A percentile compares a stretch with the other conserved stretches of the same genome.
phyloP scores from a whole-genome alignment of 2,329 filamentous ascomycete species.

The Calonectria multiphialidica region DNA sequence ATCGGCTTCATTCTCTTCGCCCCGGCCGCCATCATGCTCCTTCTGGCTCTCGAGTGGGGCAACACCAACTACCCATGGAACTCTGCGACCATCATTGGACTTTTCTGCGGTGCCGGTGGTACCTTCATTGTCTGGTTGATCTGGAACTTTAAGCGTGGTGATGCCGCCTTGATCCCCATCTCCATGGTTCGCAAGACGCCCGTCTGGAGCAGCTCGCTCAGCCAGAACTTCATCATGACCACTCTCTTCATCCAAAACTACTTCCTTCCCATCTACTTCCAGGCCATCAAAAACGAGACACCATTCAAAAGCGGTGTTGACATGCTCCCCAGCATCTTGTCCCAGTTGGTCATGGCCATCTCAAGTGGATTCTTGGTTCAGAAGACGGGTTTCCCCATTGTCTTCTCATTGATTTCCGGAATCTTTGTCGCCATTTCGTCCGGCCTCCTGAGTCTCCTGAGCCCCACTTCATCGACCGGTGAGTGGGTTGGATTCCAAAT shows the following conservation, averaged over 20 bases:
- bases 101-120: slow-evolving; percentile 41
- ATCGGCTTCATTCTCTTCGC: slow-evolving; percentile 59
- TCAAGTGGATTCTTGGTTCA: neutral
- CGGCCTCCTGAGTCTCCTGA: neutral
- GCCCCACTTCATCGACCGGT: neutral
- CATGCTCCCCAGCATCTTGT: neutral
- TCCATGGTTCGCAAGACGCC: slow-evolving; percentile 1
- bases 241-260: slow-evolving; percentile 1
- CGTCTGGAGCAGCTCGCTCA: neutral
- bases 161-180: neutral
- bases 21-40: slow-evolving; percentile 56
- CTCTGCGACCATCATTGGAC: slow-evolving; percentile 56
- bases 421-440: neutral
- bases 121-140: neutral
- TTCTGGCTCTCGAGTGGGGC: slow-evolving; percentile 56
- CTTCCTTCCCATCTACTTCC: slow-evolving; percentile 1
- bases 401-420: neutral
- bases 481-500: neutral
- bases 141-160: neutral
- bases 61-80: slow-evolving; percentile 56
- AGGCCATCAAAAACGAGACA: neutral
- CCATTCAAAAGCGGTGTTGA: slow-evolving; percentile 1
- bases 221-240: neutral
- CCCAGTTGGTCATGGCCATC: neutral
- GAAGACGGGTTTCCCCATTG: neutral